Base-by-base conservation (phyloP, 164 flowering plant species). In the Macadamia tetraphylla region DNA sequence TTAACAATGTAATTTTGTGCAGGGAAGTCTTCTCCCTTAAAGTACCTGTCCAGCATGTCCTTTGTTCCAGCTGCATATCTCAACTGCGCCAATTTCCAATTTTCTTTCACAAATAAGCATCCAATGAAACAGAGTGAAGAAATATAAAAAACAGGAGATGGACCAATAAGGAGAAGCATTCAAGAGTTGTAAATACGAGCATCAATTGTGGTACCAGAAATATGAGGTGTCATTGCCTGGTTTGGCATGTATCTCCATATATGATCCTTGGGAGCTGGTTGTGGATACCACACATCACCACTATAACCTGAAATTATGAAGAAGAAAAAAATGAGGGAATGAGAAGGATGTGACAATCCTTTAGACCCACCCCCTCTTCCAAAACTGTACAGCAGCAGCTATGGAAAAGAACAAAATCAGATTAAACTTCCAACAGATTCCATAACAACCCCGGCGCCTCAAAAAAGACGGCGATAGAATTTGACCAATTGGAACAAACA, bases 181-280 rank as follows among this genome's bases (percentile, higher is more conserved):
- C n/a, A 8, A n/a, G 46, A 35, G 8, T 15, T 35, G 31, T 10
- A 23, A 7, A 30, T 74, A 88, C 95, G 99, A 49, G 83, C 98
- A 77, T 95, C 99, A 74, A 95, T 95, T 58, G 99, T 95, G 68
- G 99, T 95, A 42, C 99, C 99, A 51, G 99, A 95, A 32, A 90
- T 83, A 74, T 95, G 99, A 56, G 99, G 99, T 17, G 99, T 94
- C 99, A 94, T 94, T 57, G 99, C 99, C 3, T 94, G 97, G 80
- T 92, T 94, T 56, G 97, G 99, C 99, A 92, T 94, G 86, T 86
- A 83, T 2, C 97, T 77, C 99, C 99, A 94, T 63, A 97, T 97
- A 69, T 92, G 98, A 74, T 94, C 97, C 78, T 90, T 92, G 1
- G 97, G 98, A 69, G 98, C 97, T 75, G 97, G 98, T 71, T 94